A percentile compares a stretch with the other conserved stretches of the same genome.
Evolutionary conservation across 345 rosid species (phyloP).

Genomic region (Carallia pectinifolia): DNA sequence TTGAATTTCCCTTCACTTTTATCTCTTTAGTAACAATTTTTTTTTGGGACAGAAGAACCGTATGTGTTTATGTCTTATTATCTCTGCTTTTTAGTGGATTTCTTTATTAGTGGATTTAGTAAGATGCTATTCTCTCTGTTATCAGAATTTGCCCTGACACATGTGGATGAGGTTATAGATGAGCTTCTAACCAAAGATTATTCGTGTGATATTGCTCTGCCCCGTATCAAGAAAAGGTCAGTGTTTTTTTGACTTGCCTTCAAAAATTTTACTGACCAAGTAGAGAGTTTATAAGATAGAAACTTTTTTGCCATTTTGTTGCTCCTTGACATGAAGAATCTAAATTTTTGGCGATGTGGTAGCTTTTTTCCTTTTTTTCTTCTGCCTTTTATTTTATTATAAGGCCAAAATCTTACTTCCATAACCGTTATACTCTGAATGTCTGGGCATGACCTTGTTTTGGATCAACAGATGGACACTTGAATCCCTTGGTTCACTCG

Average conservation of each 20-base stretch:
- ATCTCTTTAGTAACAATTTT: not conserved
- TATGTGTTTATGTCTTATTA: not conserved
- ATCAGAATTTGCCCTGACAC: constrained; percentile 59
- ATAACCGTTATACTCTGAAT: not conserved
- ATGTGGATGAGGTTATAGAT: constrained; percentile 85
- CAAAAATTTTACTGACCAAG: not conserved
- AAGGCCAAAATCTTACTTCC: not conserved
- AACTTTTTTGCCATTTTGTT: too few relatives aligned
- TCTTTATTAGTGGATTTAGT: not conserved
- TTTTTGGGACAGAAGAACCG: not conserved
- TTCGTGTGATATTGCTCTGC: constrained; percentile 85
- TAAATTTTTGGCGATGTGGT: too few relatives aligned
- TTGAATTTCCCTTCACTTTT: not conserved
- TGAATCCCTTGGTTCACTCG: constrained; percentile 64
- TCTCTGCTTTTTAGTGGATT: not conserved
- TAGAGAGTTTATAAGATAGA: too few relatives aligned
- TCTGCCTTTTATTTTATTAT: not conserved
- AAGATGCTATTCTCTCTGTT: not conserved
- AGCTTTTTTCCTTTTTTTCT: too few relatives aligned
- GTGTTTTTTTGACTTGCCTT: not conserved
- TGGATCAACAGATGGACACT: constrained; percentile 62
- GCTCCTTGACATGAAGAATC: too few relatives aligned
- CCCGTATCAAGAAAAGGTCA: constrained; percentile 85
- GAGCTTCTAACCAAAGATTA: constrained; percentile 81
- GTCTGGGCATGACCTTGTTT: constrained; percentile 5